Percentiles rank a stretch among this genome's conserved stretches.
These are phyloP conservation scores for Penicillium sp. DNA, from an alignment of 2,329 filamentous ascomycete species.

Conservation along the genomic window DNA sequence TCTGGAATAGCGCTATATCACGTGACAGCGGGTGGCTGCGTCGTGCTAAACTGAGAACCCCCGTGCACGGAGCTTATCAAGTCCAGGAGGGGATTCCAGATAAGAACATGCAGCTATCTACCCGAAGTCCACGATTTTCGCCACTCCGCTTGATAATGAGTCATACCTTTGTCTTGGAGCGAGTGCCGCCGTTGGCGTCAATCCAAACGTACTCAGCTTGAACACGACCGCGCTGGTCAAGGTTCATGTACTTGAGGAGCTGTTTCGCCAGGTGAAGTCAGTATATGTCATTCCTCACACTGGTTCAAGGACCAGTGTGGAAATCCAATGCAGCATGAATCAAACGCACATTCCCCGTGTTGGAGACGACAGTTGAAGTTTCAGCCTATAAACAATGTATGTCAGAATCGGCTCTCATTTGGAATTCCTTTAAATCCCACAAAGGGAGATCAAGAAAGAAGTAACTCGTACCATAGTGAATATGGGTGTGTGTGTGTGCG, in stretches of 20 bases:
- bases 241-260: slow-evolving; percentile 87
- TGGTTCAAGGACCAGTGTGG: slow-evolving; percentile 30
- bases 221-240: slow-evolving; percentile 82
- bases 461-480: slow-evolving; percentile 28
- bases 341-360: slow-evolving; percentile 47
- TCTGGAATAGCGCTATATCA: slow-evolving; percentile 1
- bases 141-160: slow-evolving; percentile 22
- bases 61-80: slow-evolving; percentile 31
- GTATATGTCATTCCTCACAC: slow-evolving; percentile 37
- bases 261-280: slow-evolving; percentile 47
- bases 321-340: slow-evolving; percentile 30
- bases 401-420: neutral
- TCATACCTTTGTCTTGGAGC: slow-evolving; percentile 93
- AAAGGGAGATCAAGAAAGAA: neutral
- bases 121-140: neutral
- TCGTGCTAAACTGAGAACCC: slow-evolving; percentile 17
- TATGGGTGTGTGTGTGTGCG: slow-evolving; percentile 21
- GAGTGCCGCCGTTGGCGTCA: slow-evolving; percentile 74
- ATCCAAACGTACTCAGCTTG: slow-evolving; percentile 99
- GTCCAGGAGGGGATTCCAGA: neutral
- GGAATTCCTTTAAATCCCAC: slow-evolving; percentile 5
- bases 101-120: slow-evolving; percentile 2
- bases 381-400: slow-evolving; percentile 39
- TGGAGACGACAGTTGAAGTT: slow-evolving; percentile 44
- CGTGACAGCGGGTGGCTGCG: slow-evolving; percentile 24